These are phyloP conservation scores for Peterozyma xylosa DNA, from an alignment of 805 yeast species.

Conservation along the genomic window DNA sequence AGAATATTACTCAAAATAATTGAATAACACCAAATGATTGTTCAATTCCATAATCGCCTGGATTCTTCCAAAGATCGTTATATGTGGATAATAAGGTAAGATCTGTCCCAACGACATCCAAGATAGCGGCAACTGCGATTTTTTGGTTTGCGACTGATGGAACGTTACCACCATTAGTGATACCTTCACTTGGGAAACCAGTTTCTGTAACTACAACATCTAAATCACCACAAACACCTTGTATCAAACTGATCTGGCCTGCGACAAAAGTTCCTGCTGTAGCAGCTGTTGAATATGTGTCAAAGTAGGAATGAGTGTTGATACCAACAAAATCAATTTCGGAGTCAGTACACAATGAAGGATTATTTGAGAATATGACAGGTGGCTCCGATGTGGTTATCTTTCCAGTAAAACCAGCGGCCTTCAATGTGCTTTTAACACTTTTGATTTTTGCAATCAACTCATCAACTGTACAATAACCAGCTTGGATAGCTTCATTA, in stretches of 20 bases:
- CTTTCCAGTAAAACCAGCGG: conserved; percentile 71
- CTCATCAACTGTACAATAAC: conserved; percentile 53
- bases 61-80: conserved; percentile 80
- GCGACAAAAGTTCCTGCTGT: conserved; percentile 66
- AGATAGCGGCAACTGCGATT: conserved; percentile 57
- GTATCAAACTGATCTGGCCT: conserved; percentile 51
- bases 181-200: conserved; percentile 80
- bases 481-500: conserved; percentile 74
- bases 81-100: conserved; percentile 73
- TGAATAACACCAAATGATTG: conserved; percentile 72
- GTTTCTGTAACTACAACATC: conserved; percentile 71
- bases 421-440: conserved; percentile 49
- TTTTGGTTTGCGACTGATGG: conserved; percentile 68
- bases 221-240: conserved; percentile 46
- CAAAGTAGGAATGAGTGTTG: conserved; percentile 84
- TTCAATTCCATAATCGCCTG: conserved; percentile 81
- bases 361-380: conserved; percentile 53
- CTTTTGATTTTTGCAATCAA: conserved; percentile 55
- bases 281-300: conserved; percentile 49
- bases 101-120: conserved; percentile 49
- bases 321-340: conserved; percentile 79
- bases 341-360: conserved; percentile 60
- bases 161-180: conserved; percentile 60
- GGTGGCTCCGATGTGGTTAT: conserved; percentile 90
- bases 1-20: conserved; percentile 12